Base-by-base conservation (phyloP, 805 yeast species). In the Cyberlindnera veronae region DNA sequence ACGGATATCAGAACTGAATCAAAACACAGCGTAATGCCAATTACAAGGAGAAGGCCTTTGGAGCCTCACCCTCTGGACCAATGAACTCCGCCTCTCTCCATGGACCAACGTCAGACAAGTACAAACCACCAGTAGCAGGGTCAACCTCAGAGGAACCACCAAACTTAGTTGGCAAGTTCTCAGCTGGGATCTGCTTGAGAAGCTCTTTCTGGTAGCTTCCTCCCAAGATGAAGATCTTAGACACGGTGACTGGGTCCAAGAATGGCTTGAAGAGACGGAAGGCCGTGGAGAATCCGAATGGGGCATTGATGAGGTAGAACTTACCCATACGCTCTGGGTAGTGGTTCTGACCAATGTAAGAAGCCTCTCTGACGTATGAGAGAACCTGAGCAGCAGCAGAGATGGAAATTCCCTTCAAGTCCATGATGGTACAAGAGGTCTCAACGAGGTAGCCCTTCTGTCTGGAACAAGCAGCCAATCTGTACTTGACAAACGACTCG, bases 291-390 rank as follows among this genome's bases (percentile, higher is more conserved):
- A 93, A 93, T 2, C 99, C 99, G 61, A 89, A 93, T 49, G 99
- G 99, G 1, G 98, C 95, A 60, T 93, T 93, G 67, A 93, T 87
- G 55, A 90, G 70, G 68, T 89, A 91, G 62, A 91, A 93, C 66
- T 86, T 89, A 60, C 99, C 99, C 99, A 93, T 93, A 67, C 98
- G 84, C 73, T 93, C 99, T 13, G 99, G 99, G 63, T 93, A 93
- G 68, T 86, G 91, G 69, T 93, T 87, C 72, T 93, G 99, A 44
- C 98, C 96, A 55, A 93, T 87, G 57, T 76, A 70, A 12, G 96
- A 86, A 9, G 99, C 96, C 66, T 90, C 97, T 62, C 81, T 81
- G 40, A 93, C 95, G 65, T 89, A 93, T 11, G 82, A 72, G 49
- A 88, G 71, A 31, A 93, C 99, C 61, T 83, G 87, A 49, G 82